Evolutionary conservation across 441 rosid species (phyloP), one percentile per base, ranked within the genome.

Genomic region (Pelargonium myrrhifolium): DNA sequence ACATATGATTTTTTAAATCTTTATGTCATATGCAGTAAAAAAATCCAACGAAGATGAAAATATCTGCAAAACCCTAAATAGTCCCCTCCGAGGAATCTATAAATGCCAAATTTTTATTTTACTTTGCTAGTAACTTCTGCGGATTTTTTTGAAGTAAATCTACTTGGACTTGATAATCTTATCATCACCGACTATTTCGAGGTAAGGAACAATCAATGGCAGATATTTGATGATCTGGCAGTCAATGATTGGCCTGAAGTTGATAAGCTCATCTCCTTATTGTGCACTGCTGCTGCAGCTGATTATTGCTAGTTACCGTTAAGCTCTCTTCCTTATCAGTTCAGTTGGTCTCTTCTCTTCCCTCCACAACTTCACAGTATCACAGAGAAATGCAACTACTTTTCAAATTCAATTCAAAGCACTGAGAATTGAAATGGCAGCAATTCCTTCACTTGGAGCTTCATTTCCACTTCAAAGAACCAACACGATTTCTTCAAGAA

Each of bases 371-470:
- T 11, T 56, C 61, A 56, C 3, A n/a, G 61, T 4, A 4, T 56
- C 28, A 22, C 12, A 58, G 28, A 58, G 62, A 58, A 58, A 21
- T 21, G 62, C 6, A 22, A 58, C 21, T 18, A 55, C 22, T 11
- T 4, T 9, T 58, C 62, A 58, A 21, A 58, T 22, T 58, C 62
- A 22, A 21, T 58, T 58, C 62, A 22, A 22, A 58, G 62, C 28
- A 2, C 31, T 58, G 62, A 21, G 31, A 58, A 58, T 58, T 58
- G 62, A 58, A 72, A 84, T 85, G 92, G 82, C 89, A 39, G 37
- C 85, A 56, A 31, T 72, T 1, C 56, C 78, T 61, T 70, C 77
- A 45, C 26, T 66, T 0, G 6, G 70, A 21, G 65, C 22, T 47
- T 74, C 75, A 66, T 62, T 72, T 47, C 61, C 81, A 43, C 61